Evolutionary conservation across 192 early-diverging fungal genomes (phyloP), one percentile per base, ranked within the genome.

Genomic region (Backusella tarrabulga): DNA sequence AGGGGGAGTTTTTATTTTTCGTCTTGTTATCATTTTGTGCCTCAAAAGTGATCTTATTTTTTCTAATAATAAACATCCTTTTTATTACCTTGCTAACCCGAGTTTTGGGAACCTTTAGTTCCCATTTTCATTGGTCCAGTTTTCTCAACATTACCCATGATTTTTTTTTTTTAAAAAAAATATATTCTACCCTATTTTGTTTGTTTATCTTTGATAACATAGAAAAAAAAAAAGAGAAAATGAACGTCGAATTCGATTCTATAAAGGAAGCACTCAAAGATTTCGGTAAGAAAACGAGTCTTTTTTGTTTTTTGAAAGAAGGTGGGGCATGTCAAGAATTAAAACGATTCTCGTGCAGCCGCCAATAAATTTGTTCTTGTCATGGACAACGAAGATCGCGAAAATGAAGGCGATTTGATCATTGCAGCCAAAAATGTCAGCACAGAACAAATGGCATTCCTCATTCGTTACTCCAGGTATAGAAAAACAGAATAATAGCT

Each of bases 371-470:
- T 95, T 78, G 86, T 99, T 7, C 83, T 99, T 23, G 98, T 94
- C 3, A 94, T 98, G 76, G 98, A 99, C 85, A 94, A 98, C 80
- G 97, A 99, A 78, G 97, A 98, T 79, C 93, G 97, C 19, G 98
- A 99, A 85, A 99, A 99, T 85, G 98, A 99, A 82, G 98, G 98
- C 40, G 98, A 99, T 82, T 85, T 99, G 66, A 95, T 99, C 74
- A 96, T 98, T 80, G 95, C 98, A 0, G 98, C 93, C n/a, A 92
- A 99, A 84, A 93, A 95, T 82, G 83, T 95, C 12, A 98, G 95
- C 1, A 91, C 93, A 0, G 95, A 95, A 78, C 92, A 97, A 79
- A 91, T 97, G 85, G 97, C 97, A 1, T 99, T 99, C 77, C 90
- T 97, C 82, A 93, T 99, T 85, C 92, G 96, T 71, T 93, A 99